Conservation (phyloP, 2,329 filamentous ascomycete genomes). For the Onygena corvina region DNA sequence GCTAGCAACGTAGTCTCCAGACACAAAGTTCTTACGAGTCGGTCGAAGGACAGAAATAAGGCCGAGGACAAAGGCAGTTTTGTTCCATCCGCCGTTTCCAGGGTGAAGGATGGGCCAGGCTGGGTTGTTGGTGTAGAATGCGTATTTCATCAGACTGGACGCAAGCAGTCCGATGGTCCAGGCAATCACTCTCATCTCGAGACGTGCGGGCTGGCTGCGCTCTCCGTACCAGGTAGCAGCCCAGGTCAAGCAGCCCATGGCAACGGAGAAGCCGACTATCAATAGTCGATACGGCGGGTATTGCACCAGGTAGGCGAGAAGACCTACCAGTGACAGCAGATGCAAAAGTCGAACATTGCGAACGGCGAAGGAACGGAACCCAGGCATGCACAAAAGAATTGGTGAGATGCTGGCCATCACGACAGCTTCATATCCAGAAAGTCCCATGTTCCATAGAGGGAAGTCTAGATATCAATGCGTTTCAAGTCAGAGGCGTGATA, state of each 20-base stretch:
- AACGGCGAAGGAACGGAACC: slow-evolving; percentile 55
- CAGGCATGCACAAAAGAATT: slow-evolving; percentile 58
- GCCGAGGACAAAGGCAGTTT: slow-evolving; percentile 63
- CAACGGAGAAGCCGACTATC: slow-evolving; percentile 66
- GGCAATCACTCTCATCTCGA: slow-evolving; percentile 71
- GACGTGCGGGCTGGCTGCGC: slow-evolving; percentile 56
- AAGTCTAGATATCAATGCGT: slow-evolving; percentile 50
- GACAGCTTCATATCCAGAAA: slow-evolving; percentile 86
- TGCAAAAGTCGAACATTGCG: slow-evolving; percentile 61
- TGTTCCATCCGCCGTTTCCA: slow-evolving; percentile 86
- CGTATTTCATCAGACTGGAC: slow-evolving; percentile 83
- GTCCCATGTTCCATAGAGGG: slow-evolving; percentile 97
- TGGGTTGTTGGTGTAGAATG: slow-evolving; percentile 88
- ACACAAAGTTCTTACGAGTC: slow-evolving; percentile 51
- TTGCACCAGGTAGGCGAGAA: slow-evolving; percentile 66
- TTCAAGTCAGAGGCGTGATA: slow-evolving; percentile 12
- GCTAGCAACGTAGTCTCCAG: slow-evolving; percentile 39
- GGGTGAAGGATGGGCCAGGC: slow-evolving; percentile 91
- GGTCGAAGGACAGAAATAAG: slow-evolving; percentile 64
- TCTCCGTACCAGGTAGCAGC: slow-evolving; percentile 69
- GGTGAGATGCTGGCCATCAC: slow-evolving; percentile 78
- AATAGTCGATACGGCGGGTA: slow-evolving; percentile 66
- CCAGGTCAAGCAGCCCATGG: slow-evolving; percentile 73
- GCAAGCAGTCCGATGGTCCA: slow-evolving; percentile 71
- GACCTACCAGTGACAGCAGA: slow-evolving; percentile 62